phyloP scores from a whole-genome alignment of 768 basidiomycete genomes.

The Podaxis sp. region DNA sequence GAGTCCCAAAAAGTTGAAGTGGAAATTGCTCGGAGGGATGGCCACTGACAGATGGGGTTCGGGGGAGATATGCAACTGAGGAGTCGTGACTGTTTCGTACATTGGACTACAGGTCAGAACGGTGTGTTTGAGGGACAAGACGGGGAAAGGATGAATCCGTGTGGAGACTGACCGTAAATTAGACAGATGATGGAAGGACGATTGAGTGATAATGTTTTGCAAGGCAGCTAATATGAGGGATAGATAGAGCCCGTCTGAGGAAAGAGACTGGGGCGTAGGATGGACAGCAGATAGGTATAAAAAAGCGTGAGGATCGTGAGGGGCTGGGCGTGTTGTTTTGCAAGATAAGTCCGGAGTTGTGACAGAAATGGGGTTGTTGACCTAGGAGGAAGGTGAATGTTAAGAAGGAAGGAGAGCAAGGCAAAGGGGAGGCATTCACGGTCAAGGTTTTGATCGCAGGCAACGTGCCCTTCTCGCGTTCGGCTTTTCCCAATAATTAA shows the following conservation, averaged over 20 bases:
- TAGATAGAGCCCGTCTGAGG: conserved; percentile 25
- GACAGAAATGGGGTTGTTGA: conserved; percentile 30
- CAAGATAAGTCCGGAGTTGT: conserved; percentile 22
- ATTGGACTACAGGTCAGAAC: conserved; percentile 53
- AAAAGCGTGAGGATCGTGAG: conserved; percentile 61
- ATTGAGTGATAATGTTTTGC: not conserved
- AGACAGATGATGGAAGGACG: conserved; percentile 29
- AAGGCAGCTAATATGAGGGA: conserved; percentile 20
- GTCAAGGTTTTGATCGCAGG: conserved; percentile 70
- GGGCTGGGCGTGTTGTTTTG: conserved; percentile 35
- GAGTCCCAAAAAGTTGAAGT: conserved; percentile 3
- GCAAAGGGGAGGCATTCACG: conserved; percentile 56
- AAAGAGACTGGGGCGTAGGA: not conserved
- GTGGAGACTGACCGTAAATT: conserved; percentile 42
- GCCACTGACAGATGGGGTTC: conserved; percentile 16
- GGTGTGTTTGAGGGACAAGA: conserved; percentile 25
- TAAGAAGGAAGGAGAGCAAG: conserved; percentile 53
- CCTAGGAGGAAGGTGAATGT: conserved; percentile 36
- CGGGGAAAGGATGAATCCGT: conserved; percentile 14
- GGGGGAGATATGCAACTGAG: conserved; percentile 21
- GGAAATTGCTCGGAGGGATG: conserved; percentile 9
- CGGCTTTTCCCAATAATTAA: conserved; percentile 48
- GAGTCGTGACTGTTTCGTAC: conserved; percentile 66
- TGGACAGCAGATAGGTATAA: conserved; percentile 27
- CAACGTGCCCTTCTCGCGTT: conserved; percentile 71